These are phyloP conservation scores for Fusarium redolens DNA, from an alignment of 2,329 filamentous ascomycete species.

Conservation along the genomic window DNA sequence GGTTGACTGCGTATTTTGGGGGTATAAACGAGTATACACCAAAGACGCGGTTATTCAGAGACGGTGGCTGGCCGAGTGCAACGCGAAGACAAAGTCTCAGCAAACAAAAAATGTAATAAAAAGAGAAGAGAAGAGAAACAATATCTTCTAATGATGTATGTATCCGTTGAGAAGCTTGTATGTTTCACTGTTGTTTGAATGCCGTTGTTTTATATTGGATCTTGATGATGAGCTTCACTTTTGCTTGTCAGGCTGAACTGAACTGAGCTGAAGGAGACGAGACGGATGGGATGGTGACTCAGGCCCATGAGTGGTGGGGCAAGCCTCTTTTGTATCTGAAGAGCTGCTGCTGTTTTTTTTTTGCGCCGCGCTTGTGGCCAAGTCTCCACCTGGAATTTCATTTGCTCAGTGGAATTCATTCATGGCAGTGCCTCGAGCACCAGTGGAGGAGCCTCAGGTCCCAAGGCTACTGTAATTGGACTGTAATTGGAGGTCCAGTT, in stretches of 20 bases:
- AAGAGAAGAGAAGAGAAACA: neutral
- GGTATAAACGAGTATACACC: conserved; percentile 23
- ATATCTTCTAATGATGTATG: neutral
- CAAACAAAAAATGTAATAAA: neutral
- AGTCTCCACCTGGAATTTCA: conserved; percentile 24
- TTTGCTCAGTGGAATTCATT: conserved; percentile 12
- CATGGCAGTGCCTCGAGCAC: neutral
- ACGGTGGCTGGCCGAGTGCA: conserved; percentile 16
- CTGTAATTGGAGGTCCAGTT: neutral
- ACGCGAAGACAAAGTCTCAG: conserved; percentile 10
- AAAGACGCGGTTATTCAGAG: conserved; percentile 25
- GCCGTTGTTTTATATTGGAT: conserved; percentile 16
- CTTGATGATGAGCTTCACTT: conserved; percentile 18
- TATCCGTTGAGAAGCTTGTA: neutral
- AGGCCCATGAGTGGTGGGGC: conserved; percentile 46
- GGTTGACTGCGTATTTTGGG: conserved; percentile 4
- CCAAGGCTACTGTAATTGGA: neutral
- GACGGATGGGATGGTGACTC: conserved; percentile 43
- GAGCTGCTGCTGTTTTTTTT: conserved; percentile 14
- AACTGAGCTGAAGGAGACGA: conserved; percentile 33
- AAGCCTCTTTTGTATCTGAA: conserved; percentile 47
- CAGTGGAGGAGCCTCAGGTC: conserved; percentile 20
- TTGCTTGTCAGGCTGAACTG: conserved; percentile 10
- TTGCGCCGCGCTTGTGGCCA: conserved; percentile 27
- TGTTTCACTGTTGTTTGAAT: conserved; percentile 14